Evolutionary conservation across 192 early-diverging fungal genomes (phyloP).

Genomic region (Thamnidium elegans): DNA sequence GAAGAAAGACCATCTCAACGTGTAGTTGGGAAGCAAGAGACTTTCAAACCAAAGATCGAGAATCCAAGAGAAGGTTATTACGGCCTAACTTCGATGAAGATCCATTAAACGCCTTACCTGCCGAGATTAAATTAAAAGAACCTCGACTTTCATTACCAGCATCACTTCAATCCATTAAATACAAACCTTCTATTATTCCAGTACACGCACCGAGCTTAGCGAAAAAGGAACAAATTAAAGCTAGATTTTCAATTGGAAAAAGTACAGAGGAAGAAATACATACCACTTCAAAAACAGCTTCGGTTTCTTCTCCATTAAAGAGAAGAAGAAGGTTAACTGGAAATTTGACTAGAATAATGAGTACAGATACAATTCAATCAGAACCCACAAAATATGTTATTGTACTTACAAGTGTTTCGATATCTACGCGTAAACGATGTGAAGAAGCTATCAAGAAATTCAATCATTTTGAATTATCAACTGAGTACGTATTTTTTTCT

Average conservation of each 20-base stretch:
- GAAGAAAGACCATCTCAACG: neutral
- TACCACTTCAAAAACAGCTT: neutral
- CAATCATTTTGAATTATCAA: neutral
- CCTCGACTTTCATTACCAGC: neutral
- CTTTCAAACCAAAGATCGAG: neutral
- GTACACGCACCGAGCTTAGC: neutral
- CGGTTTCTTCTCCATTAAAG: constrained; percentile 8
- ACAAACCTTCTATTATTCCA: neutral
- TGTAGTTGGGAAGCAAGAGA: neutral
- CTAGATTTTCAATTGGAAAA: constrained; percentile 16
- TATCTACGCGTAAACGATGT: neutral
- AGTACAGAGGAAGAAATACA: neutral
- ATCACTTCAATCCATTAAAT: neutral
- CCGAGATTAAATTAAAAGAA: neutral
- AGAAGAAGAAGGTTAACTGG: constrained; percentile 7
- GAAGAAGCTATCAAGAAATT: neutral
- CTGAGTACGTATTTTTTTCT: neutral
- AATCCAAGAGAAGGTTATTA: neutral
- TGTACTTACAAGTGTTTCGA: constrained; percentile 7
- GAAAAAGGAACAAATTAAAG: constrained; percentile 18
- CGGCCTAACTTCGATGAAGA: no score
- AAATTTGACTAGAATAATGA: neutral
- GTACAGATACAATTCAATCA: neutral
- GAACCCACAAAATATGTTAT: neutral
- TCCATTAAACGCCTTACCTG: neutral